phyloP scores from a whole-genome alignment of 1,284 basidiomycete genomes.

The Puccinia triticina region DNA sequence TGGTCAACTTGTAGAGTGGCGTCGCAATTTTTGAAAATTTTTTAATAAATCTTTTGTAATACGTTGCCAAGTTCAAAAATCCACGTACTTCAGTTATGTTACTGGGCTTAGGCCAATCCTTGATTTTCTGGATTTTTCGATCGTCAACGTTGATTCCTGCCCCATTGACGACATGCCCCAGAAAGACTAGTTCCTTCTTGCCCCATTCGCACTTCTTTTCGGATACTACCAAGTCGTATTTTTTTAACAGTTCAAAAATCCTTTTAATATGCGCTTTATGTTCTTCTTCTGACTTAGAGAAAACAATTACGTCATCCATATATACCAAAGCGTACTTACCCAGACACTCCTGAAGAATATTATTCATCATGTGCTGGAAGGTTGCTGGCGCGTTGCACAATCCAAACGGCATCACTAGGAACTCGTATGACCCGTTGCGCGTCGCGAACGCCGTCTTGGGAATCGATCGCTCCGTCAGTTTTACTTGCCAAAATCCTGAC shows the following conservation, averaged over 20 bases:
- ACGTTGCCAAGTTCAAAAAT: no score
- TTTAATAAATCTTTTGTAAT: no score
- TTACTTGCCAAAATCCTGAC: background rate
- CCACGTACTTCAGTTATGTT: no score
- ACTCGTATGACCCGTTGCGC: background rate
- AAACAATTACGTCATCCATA: conserved; percentile 15
- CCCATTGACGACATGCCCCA: background rate
- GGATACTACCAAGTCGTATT: background rate
- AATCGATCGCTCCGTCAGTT: background rate
- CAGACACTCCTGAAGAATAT: conserved; percentile 59
- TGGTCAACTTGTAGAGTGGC: no score
- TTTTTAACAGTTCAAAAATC: background rate
- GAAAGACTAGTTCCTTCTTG: background rate
- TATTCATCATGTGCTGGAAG: conserved; percentile 18
- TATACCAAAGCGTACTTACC: conserved; percentile 5
- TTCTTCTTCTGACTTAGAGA: background rate
- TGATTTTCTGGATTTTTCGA: no score
- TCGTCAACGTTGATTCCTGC: no score
- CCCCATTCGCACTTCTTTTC: conserved; percentile 10
- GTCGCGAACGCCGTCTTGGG: background rate
- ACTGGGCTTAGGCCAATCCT: no score
- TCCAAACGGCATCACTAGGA: conserved; percentile 22
- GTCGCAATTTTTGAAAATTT: no score
- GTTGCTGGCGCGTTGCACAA: conserved; percentile 3
- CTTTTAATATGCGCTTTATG: background rate